These are phyloP conservation scores for Datura wrightii DNA, from an alignment of 257 asterid genomes.

Conservation along the genomic window DNA sequence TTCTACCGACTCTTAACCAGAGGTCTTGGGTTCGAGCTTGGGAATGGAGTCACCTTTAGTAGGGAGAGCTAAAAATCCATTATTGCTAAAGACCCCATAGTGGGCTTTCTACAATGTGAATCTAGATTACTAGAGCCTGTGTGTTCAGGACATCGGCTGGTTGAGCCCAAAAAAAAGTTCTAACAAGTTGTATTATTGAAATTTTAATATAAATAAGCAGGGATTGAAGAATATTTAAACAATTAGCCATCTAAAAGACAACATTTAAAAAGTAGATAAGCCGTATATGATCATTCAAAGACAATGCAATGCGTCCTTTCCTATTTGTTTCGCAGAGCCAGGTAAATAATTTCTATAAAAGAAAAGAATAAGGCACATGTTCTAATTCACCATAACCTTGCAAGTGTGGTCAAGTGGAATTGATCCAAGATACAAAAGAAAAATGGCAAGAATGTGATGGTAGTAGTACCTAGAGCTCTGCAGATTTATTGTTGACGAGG, in stretches of 20 bases:
- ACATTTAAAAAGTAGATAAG: not conserved
- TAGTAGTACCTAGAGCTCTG: not conserved
- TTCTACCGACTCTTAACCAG: not conserved
- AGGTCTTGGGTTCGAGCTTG: not conserved
- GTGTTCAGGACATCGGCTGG: not conserved
- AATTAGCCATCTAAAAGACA: not conserved
- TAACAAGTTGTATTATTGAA: not conserved
- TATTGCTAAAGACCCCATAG: not conserved
- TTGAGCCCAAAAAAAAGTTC: not conserved
- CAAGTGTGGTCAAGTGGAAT: not conserved
- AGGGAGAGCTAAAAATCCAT: not conserved
- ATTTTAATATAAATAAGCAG: not conserved
- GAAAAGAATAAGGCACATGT: not conserved
- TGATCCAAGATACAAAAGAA: not conserved
- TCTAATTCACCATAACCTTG: constrained; percentile 12
- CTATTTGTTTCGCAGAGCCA: not conserved
- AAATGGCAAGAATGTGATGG: not conserved
- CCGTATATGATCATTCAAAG: not conserved
- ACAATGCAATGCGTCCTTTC: not conserved
- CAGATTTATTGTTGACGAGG: not conserved
- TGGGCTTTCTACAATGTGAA: not conserved
- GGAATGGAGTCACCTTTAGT: not conserved
- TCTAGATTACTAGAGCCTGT: not conserved
- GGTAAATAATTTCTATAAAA: not conserved
- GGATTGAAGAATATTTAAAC: not conserved